Evolutionary conservation across 1,139 yeast species (phyloP), one percentile per base, ranked within the genome.

Genomic region (Scheffersomyces lignicola): DNA sequence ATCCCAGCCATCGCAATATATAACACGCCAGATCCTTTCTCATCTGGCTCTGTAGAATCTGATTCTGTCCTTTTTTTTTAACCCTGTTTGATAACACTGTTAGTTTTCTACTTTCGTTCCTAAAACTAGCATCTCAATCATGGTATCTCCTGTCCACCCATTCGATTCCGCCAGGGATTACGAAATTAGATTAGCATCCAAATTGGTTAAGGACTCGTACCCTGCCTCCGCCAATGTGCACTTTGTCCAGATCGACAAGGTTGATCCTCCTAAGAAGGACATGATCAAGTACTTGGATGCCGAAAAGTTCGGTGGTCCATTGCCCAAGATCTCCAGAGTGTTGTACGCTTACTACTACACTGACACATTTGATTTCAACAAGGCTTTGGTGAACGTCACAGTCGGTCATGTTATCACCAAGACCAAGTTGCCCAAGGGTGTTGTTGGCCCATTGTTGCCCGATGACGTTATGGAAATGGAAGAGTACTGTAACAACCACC

Each of bases 221-320:
- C 62, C 73, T 17, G 73, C 76, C 6, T 46, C 54, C 17, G 75
- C 64, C 37, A 54, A 64, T 39, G 74, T 85, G 33, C 90, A 83
- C 60, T 83, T 86, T 62, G 78, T 80, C 48, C 86, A 79, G 54
- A 67, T 85, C 38, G 92, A 84, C 53, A 74, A 80, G 51, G 58
- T 78, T 38, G 95, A 87, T 55, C 95, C 96, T 23, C 94, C 95
- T 43, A 87, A 87, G 73, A 67, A 76, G 49, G 78, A 74, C 46
- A 80, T 87, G 83, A 58, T 80, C 41, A 76, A 73, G 48, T 85
- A 72, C 58, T 66, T 87, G 45, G 84, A 77, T 39, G 85, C 88
- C 37, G 92, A 84, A 63, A 74, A 68, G 49, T 65, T 75, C 33
- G 87, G 87, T 20, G 18, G 13, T 15, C 67, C 76, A 16, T 61